Conservation (phyloP, 805 yeast species). For the Nakazawaea sp. region DNA sequence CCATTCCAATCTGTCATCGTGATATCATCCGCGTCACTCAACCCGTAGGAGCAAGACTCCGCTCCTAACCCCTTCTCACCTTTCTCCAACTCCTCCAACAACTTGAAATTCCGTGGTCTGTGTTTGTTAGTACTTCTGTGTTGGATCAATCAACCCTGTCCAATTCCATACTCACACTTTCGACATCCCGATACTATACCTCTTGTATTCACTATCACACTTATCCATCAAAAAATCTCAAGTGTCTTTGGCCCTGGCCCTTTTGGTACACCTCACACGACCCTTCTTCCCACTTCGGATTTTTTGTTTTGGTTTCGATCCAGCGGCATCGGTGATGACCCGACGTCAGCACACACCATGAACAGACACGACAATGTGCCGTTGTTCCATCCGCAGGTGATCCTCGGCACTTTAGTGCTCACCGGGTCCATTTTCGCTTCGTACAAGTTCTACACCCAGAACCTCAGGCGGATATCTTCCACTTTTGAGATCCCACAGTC, state of each 20-base stretch:
- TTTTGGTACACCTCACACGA: too few species aligned
- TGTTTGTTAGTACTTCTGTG: not conserved
- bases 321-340: not conserved
- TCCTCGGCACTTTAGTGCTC: slow-evolving; percentile 4
- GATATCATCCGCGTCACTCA: slow-evolving; percentile 84
- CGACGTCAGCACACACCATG: not conserved
- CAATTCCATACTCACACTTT: not conserved
- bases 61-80: slow-evolving; percentile 98
- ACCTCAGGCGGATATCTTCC: slow-evolving; percentile 42
- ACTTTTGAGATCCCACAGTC: slow-evolving; percentile 43
- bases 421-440: slow-evolving; percentile 35
- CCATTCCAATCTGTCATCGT: slow-evolving; percentile 97
- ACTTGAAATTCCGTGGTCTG: slow-evolving; percentile 89
- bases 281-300: not conserved
- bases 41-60: slow-evolving; percentile 93
- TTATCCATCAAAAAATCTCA: too few species aligned
- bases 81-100: slow-evolving; percentile 92
- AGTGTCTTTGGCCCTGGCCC: too few species aligned
- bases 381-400: slow-evolving; percentile 8
- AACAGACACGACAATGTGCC: not conserved
- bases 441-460: slow-evolving; percentile 35
- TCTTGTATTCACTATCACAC: too few species aligned
- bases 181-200: too few species aligned
- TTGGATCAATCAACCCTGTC: too few species aligned
- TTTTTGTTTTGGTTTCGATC: not conserved